Conservation (phyloP, 1,139 yeast species). For the Suhomyces bolitotheri region DNA sequence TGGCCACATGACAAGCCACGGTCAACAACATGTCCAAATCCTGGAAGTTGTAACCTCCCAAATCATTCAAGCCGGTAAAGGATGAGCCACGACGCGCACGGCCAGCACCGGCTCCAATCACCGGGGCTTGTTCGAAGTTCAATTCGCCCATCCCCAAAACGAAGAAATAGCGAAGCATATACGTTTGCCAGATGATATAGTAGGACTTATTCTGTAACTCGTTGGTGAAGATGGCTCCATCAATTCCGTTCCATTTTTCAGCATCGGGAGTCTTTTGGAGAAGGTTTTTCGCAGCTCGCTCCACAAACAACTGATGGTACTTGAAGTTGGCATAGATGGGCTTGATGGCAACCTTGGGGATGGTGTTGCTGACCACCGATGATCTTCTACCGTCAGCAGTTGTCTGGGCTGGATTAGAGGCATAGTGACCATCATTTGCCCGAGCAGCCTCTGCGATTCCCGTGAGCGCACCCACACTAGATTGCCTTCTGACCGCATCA, state of each 20-base stretch:
- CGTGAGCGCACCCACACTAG: slow-evolving; percentile 27
- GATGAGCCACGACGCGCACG: slow-evolving; percentile 35
- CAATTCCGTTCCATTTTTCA: slow-evolving; percentile 23
- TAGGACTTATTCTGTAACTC: slow-evolving; percentile 40
- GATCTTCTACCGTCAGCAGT: slow-evolving; percentile 25
- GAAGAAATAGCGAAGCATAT: slow-evolving; percentile 22
- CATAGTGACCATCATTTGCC: neutral
- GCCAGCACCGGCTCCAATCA: slow-evolving; percentile 20
- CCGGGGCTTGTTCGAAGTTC: slow-evolving; percentile 27
- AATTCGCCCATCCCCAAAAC: slow-evolving; percentile 43
- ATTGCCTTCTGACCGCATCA: slow-evolving; percentile 22
- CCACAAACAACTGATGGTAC: slow-evolving; percentile 8
- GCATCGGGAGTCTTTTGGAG: slow-evolving; percentile 6
- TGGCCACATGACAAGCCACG: slow-evolving; percentile 34
- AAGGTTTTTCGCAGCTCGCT: slow-evolving; percentile 6
- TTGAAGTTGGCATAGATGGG: slow-evolving; percentile 25
- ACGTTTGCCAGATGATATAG: slow-evolving; percentile 36
- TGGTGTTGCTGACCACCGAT: slow-evolving; percentile 25
- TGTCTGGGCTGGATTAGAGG: neutral
- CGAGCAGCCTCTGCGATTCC: slow-evolving; percentile 15
- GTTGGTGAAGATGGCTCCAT: slow-evolving; percentile 45
- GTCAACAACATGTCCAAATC: slow-evolving; percentile 40
- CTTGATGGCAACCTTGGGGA: slow-evolving; percentile 37
- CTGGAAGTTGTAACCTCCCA: slow-evolving; percentile 45
- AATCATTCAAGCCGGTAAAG: slow-evolving; percentile 40